These are phyloP conservation scores for Boletus vermiculosoides DNA, from an alignment of 768 basidiomycete genomes.

Conservation along the genomic window DNA sequence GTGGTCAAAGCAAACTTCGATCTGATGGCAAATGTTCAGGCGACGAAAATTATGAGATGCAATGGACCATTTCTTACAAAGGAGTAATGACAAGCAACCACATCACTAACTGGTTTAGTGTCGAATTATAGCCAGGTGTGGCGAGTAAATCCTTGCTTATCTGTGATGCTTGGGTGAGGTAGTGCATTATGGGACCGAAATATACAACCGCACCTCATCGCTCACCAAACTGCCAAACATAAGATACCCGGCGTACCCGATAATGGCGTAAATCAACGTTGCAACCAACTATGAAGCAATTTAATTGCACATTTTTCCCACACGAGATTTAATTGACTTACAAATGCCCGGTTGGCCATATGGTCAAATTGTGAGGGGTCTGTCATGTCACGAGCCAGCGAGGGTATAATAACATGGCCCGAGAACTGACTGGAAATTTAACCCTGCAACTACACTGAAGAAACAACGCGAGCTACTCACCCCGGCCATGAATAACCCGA, in stretches of 20 bases:
- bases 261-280: conserved; percentile 59
- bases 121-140: conserved; percentile 68
- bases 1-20: conserved; percentile 87
- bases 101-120: conserved; percentile 69
- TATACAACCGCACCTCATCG: conserved; percentile 62
- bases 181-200: background rate
- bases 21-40: conserved; percentile 37
- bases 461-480: conserved; percentile 40
- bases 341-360: conserved; percentile 87
- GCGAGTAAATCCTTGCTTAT: conserved; percentile 80
- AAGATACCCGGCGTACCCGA: conserved; percentile 80
- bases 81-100: conserved; percentile 86
- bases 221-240: conserved; percentile 86
- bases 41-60: background rate
- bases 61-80: conserved; percentile 44
- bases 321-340: conserved; percentile 36
- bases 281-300: conserved; percentile 49
- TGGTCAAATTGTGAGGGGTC: conserved; percentile 76
- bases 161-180: conserved; percentile 35
- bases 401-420: conserved; percentile 91
- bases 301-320: background rate
- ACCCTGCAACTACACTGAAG: background rate
- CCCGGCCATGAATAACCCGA: conserved; percentile 91
- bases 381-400: conserved; percentile 84
- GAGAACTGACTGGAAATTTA: conserved; percentile 55